Percentiles rank a stretch among this genome's conserved stretches.
Evolutionary conservation across 306 rosid genomes (phyloP).

Genomic region (Fragaria nilgerrensis): DNA sequence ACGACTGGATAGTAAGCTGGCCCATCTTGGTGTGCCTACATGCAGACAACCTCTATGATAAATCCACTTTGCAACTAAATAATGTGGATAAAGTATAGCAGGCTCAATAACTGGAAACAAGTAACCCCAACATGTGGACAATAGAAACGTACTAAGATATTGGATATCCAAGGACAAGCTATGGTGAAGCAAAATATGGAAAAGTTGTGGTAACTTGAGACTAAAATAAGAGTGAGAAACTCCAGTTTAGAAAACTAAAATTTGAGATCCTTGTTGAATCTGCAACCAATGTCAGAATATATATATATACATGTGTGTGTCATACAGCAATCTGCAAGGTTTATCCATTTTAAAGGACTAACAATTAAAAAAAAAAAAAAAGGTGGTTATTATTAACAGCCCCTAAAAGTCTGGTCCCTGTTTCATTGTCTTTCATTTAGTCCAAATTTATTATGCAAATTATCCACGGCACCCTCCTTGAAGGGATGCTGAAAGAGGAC

Average conservation of each 20-base stretch:
- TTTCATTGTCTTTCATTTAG: neutral
- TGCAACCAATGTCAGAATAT: neutral
- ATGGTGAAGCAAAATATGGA: neutral
- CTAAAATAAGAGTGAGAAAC: neutral
- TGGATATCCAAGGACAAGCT: neutral
- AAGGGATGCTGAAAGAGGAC: neutral
- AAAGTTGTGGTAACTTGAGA: neutral
- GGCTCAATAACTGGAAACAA: neutral
- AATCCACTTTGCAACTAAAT: neutral
- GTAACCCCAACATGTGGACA: neutral
- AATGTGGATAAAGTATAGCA: neutral
- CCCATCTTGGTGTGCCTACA: constrained; percentile 91
- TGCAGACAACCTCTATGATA: constrained; percentile 16
- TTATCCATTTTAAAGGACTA: neutral
- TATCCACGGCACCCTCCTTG: neutral
- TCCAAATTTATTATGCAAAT: neutral
- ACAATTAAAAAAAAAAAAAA: neutral
- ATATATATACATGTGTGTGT: neutral
- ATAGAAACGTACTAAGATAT: neutral
- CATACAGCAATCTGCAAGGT: neutral
- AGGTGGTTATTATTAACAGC: neutral
- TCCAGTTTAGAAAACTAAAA: neutral
- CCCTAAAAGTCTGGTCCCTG: no score
- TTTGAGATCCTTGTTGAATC: neutral
- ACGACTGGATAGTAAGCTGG: constrained; percentile 90